phyloP scores from a whole-genome alignment of 352 stramenopile genomes.

The Globisporangium okanoganense region DNA sequence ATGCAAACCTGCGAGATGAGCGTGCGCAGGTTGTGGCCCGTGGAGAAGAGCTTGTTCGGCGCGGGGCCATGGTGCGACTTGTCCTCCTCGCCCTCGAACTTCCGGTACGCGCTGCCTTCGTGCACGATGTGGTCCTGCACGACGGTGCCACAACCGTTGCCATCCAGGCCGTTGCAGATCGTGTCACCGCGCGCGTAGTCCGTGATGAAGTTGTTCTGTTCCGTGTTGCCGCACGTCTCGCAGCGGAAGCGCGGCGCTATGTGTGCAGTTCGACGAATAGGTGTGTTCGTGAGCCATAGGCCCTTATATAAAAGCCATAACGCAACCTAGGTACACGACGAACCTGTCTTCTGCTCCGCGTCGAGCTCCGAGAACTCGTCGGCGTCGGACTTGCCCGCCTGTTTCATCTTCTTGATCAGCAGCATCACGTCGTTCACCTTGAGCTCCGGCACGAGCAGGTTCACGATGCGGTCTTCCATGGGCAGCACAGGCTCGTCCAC shows the following conservation, averaged over 20 bases:
- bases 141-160: constrained; percentile 91
- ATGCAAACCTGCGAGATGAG: constrained; percentile 85
- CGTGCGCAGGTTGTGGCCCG: constrained; percentile 94
- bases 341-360: constrained; percentile 82
- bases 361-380: constrained; percentile 87
- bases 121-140: constrained; percentile 95
- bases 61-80: constrained; percentile 95
- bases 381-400: constrained; percentile 84
- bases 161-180: constrained; percentile 84
- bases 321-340: not conserved
- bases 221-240: constrained; percentile 84
- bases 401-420: constrained; percentile 89
- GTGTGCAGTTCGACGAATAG: not conserved
- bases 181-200: constrained; percentile 86
- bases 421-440: constrained; percentile 87
- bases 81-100: constrained; percentile 97
- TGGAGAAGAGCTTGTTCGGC: constrained; percentile 94
- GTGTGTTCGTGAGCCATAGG: not conserved
- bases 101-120: constrained; percentile 94
- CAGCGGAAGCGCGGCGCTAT: constrained; percentile 76
- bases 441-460: constrained; percentile 78
- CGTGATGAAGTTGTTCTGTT: constrained; percentile 90
- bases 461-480: constrained; percentile 87
- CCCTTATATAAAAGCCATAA: not conserved
- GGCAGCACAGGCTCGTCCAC: constrained; percentile 54